Conservation (phyloP, 1,139 yeast species). For the Pneumocystis wakefieldiae region DNA sequence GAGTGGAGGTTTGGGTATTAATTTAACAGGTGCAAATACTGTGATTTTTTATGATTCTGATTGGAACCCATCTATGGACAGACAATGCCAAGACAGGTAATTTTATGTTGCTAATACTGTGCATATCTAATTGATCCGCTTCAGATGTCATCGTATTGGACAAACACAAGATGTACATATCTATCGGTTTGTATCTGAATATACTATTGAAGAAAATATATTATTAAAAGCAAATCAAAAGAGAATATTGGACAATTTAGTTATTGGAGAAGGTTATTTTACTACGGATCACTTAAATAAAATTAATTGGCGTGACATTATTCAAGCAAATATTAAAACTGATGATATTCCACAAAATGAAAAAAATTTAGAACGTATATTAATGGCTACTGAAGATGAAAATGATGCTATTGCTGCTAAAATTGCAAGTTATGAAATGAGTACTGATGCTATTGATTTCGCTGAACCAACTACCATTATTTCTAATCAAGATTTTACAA, state of each 20-base stretch:
- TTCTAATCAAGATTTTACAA: constrained; percentile 13
- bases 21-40: constrained; percentile 95
- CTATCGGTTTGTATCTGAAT: constrained; percentile 88
- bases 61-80: constrained; percentile 99
- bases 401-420: constrained; percentile 90
- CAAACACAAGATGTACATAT: constrained; percentile 96
- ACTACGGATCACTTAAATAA: constrained; percentile 92
- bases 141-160: constrained; percentile 93
- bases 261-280: constrained; percentile 95
- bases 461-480: constrained; percentile 26
- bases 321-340: constrained; percentile 38
- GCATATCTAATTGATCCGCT: neutral
- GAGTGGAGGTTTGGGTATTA: constrained; percentile 96
- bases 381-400: constrained; percentile 92
- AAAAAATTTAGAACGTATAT: constrained; percentile 41
- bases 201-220: constrained; percentile 90
- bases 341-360: constrained; percentile 17
- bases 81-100: constrained; percentile 75
- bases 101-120: neutral
- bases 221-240: constrained; percentile 90
- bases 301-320: constrained; percentile 73
- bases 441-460: constrained; percentile 73
- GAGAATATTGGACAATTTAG: constrained; percentile 84
- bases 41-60: constrained; percentile 98
- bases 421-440: constrained; percentile 77